phyloP scores from a whole-genome alignment of 2,329 filamentous ascomycete genomes.

The Stagonosporopsis vannaccii region DNA sequence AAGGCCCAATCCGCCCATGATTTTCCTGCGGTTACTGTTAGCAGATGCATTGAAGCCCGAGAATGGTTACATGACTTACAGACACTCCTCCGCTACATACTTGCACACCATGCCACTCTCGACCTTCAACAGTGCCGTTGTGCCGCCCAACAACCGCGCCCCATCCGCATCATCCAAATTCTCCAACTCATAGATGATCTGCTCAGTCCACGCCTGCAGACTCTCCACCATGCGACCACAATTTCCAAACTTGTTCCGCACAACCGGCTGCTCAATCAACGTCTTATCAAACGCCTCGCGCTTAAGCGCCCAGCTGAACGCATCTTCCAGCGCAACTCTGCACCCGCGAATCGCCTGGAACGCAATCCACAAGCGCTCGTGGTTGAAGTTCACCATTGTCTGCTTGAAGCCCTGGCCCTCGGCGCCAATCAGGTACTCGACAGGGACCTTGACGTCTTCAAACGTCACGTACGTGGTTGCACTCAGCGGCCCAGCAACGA shows the following conservation, averaged over 20 bases:
- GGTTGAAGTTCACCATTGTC: constrained; percentile 47
- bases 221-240: constrained; percentile 40
- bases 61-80: constrained; percentile 32
- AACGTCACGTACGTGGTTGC: constrained; percentile 43
- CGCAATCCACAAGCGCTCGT: constrained; percentile 44
- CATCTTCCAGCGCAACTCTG: constrained; percentile 38
- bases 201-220: constrained; percentile 41
- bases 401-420: constrained; percentile 42
- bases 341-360: constrained; percentile 41
- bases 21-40: constrained; percentile 7
- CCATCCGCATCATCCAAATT: constrained; percentile 30
- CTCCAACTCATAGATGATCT: constrained; percentile 38
- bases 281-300: constrained; percentile 43
- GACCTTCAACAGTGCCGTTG: constrained; percentile 37
- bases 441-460: constrained; percentile 44
- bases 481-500: constrained; percentile 32
- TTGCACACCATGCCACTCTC: constrained; percentile 36
- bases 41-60: background rate
- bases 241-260: constrained; percentile 43
- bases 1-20: constrained; percentile 26
- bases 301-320: constrained; percentile 39
- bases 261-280: constrained; percentile 43
- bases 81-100: constrained; percentile 37
- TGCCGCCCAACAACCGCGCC: constrained; percentile 30
- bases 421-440: constrained; percentile 36